Evolutionary conservation across 352 stramenopile genomes (phyloP), one percentile per base, ranked within the genome.

Genomic region (Phytophthora macrochlamydospora): DNA sequence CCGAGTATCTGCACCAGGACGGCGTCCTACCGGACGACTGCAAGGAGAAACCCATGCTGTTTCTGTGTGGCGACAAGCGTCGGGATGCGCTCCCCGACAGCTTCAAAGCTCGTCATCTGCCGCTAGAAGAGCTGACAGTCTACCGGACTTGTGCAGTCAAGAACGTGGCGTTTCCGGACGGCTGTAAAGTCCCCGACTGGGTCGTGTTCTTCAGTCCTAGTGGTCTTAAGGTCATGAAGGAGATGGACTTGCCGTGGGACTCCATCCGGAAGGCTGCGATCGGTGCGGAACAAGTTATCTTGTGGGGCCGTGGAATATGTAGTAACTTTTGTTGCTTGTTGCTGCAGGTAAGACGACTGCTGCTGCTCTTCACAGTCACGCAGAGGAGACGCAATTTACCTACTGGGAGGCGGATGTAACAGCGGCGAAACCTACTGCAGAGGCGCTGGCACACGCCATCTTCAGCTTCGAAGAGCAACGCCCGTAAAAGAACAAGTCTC

Each of bases 131-230:
- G 67, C 69, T 95, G 33, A 53, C 77, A 1, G 87, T 93, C 29
- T 95, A 95, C 56, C 59, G 71, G 18, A 89, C 82, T 31, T 83
- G 75, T 51, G 51, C 78, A 2, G 69, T 91, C 8, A 50, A 75
- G n/a, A 67, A 75, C 18, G 68, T 93, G 5, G 51, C 63, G 33
- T 48, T 93, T 32, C 79, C 85, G 38, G 43, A 56, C 11, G 66
- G 56, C 43, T 81, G 73, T 31, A 52, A 49, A 12, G 57, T 67
- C 29, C 85, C 83, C 6, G 58, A 85, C 11, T 95, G 87, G 87
- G 67, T 93, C 32, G 85, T 81, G 13, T 93, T 90, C 70, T 95
- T 95, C 59, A 95, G 87, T 59, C 87, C 87, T 0, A 95, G 87
- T 40, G 87, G 87, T 3, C 68, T 95, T 4, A 85, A 87, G 37